Base-by-base conservation (phyloP, 2,329 filamentous ascomycete genomes). In the Aspergillus fructus region DNA sequence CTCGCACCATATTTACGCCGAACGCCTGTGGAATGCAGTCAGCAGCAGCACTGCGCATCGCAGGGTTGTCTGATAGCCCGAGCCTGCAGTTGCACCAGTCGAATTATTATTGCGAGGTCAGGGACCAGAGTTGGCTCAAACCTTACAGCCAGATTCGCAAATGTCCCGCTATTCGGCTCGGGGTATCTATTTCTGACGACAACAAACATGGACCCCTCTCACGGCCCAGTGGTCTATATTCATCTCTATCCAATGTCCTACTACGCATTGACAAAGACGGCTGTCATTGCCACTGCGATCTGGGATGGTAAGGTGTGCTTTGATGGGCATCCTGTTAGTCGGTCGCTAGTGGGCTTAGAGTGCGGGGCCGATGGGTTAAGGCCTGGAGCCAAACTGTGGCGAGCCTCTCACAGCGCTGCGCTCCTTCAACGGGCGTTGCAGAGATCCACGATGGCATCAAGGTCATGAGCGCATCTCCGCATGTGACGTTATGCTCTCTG, bases 281-380 rank as follows among this genome's bases (percentile, higher is more conserved):
- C 40, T 19, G 13, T 37, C 19, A 15, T 54, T 41, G 43, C 42
- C 51, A 48, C 34, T 23, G 47, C 51, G 33, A 24, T 34, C 51
- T 23, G 34, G 51, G 17, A 54, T 54, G 33, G 34, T 34, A 53
- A 40, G 13, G 23, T 40, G 42, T 40, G 12, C 23, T 23, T 21
- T 45, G 30, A 37, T 46, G 19, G 27, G 3, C 8, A 11, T 30
- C 27, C 27, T 23, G 30, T 41, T 43, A 43, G 34, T 34, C 23
- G 41, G 45, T 17, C 17, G 15, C 49, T 49, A 50, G 53, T 46
- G 34, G 23, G 12, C 37, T 49, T 52, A 43, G 49, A 15, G 49
- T 57, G 55, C 55, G 55, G 55, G 55, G 55, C 54, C 17, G 33
- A 43, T 33, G 41, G 41, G 15, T 39, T 46, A 56, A 56, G 49